Evolutionary conservation across 1,284 basidiomycete species (phyloP).

Genomic region (Papiliotrema nemorosa): DNA sequence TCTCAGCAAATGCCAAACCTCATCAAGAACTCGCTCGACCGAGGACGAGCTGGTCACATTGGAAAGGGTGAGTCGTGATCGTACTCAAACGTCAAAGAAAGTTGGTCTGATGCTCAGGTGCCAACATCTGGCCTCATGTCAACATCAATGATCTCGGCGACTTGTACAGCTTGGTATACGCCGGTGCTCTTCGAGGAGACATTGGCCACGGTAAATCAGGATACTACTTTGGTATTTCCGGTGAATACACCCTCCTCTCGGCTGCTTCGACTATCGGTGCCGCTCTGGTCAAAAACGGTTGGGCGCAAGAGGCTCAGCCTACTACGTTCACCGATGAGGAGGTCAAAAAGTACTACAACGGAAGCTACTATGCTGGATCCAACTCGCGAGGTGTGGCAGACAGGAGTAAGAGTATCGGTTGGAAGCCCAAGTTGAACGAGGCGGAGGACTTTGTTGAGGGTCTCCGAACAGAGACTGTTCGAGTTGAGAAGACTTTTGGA

Average conservation of each 20-base stretch:
- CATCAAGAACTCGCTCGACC: slow-evolving; percentile 28
- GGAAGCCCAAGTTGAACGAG: slow-evolving; percentile 36
- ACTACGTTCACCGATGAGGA: slow-evolving; percentile 38
- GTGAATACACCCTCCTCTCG: slow-evolving; percentile 42
- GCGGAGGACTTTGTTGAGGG: slow-evolving; percentile 24
- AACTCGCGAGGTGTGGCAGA: slow-evolving; percentile 58
- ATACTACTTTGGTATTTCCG: slow-evolving; percentile 46
- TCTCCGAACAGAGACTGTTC: slow-evolving; percentile 20
- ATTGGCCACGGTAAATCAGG: slow-evolving; percentile 41
- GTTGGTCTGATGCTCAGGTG: too few relatives aligned
- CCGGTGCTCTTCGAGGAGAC: slow-evolving; percentile 18
- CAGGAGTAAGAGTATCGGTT: slow-evolving; percentile 56
- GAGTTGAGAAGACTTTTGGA: slow-evolving; percentile 22
- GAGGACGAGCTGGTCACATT: slow-evolving; percentile 28
- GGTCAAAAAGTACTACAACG: slow-evolving; percentile 43
- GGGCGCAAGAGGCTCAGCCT: slow-evolving; percentile 25
- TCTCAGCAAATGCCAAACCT: slow-evolving; percentile 27
- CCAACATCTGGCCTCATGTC: slow-evolving; percentile 38
- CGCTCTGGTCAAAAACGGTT: slow-evolving; percentile 27
- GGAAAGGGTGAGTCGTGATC: slow-evolving; percentile 35
- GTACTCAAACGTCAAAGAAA: too few relatives aligned
- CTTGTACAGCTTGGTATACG: slow-evolving; percentile 35
- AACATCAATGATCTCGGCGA: slow-evolving; percentile 28
- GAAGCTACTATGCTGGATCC: slow-evolving; percentile 52
- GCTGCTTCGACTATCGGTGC: slow-evolving; percentile 37